Conservation (phyloP, 768 basidiomycete species). For the Hypholoma sublateritium region DNA sequence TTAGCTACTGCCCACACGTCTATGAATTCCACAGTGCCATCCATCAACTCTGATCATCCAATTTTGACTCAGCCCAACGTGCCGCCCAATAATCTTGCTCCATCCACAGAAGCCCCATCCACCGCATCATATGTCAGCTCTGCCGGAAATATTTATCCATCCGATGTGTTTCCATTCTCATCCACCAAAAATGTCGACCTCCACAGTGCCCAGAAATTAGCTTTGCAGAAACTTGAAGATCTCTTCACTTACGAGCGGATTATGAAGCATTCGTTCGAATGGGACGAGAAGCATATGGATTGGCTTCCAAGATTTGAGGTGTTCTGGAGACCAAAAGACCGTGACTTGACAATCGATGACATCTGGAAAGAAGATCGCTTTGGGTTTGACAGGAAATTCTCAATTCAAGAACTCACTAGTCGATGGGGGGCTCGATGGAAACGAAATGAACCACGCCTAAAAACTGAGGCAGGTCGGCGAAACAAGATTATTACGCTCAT, state of each 20-base stretch:
- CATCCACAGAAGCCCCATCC: neutral
- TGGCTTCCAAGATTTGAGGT: neutral
- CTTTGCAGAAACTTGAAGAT: neutral
- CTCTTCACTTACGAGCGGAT: neutral
- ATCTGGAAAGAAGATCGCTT: conserved; percentile 28
- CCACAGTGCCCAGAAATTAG: neutral
- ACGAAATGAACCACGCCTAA: conserved; percentile 15
- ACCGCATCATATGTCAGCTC: neutral
- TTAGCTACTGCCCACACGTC: neutral
- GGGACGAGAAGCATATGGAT: neutral
- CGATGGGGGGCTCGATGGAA: conserved; percentile 21
- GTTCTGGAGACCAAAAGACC: neutral
- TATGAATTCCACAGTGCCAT: neutral
- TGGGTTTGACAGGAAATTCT: conserved; percentile 25
- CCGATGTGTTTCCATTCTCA: neutral
- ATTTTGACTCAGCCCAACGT: no score
- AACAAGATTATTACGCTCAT: conserved; percentile 23
- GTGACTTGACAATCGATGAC: conserved; percentile 14
- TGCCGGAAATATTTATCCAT: neutral
- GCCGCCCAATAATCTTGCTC: neutral
- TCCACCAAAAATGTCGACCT: neutral
- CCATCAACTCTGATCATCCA: no score
- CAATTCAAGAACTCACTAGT: conserved; percentile 9
- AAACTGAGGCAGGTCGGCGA: conserved; percentile 17
- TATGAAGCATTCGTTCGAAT: neutral